Evolutionary conservation across 140 eudicot genomes (phyloP).

Genomic region (Anethum foeniculum): DNA sequence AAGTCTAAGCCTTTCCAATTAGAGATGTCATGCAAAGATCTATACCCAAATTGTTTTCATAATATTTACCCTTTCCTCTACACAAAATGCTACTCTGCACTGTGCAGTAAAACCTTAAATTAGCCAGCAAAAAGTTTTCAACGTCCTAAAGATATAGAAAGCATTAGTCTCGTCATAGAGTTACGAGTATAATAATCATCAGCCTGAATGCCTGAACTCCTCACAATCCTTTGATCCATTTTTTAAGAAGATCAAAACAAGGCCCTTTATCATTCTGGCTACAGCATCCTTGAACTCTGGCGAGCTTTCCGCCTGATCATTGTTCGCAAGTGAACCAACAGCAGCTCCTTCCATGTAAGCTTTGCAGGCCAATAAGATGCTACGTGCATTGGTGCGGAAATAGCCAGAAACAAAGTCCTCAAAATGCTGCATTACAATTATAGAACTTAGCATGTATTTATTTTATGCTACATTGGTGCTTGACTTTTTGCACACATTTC

Average conservation of each 20-base stretch:
- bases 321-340: conserved; percentile 28
- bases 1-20: neutral
- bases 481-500: neutral
- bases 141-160: neutral
- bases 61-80: neutral
- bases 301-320: conserved; percentile 15
- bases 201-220: conserved; percentile 26
- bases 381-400: conserved; percentile 44
- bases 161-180: neutral
- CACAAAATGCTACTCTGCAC: conserved; percentile 10
- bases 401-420: conserved; percentile 68
- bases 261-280: conserved; percentile 35
- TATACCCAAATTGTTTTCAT: neutral
- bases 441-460: neutral
- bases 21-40: conserved; percentile 7
- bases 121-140: neutral
- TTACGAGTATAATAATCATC: neutral
- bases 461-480: neutral
- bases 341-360: conserved; percentile 46
- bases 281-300: conserved; percentile 23
- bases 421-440: conserved; percentile 33
- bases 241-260: conserved; percentile 34
- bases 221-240: conserved; percentile 43
- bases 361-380: conserved; percentile 49
- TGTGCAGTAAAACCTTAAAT: neutral